Conservation (phyloP, 306 rosid species). For the Vigna unguiculata region DNA sequence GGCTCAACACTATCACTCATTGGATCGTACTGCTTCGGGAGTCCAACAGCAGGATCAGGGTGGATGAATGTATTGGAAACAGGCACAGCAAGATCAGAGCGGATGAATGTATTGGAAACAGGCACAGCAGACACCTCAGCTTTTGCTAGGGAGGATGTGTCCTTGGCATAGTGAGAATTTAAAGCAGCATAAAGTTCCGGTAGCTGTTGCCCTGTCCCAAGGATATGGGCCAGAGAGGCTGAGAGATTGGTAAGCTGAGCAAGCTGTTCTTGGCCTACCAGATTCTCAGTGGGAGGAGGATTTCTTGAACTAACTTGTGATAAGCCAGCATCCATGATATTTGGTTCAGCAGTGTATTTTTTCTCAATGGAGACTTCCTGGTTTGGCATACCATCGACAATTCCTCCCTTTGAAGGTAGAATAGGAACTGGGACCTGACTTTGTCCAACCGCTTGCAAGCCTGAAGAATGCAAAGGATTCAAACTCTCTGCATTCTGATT, state of each 20-base stretch:
- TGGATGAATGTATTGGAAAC: conserved; percentile 53
- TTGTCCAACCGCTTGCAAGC: conserved; percentile 52
- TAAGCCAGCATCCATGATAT: conserved; percentile 57
- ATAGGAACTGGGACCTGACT: conserved; percentile 56
- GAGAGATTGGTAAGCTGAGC: conserved; percentile 70
- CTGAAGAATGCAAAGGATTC: conserved; percentile 55
- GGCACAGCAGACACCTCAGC: conserved; percentile 57
- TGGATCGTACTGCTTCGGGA: conserved; percentile 64
- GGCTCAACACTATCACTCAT: conserved; percentile 56
- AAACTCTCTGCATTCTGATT: conserved; percentile 54
- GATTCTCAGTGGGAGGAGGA: conserved; percentile 56
- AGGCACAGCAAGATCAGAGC: conserved; percentile 54
- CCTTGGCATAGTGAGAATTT: conserved; percentile 59
- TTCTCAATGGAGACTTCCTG: conserved; percentile 56
- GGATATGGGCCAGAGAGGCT: conserved; percentile 83
- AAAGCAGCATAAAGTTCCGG: conserved; percentile 83
- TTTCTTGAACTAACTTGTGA: conserved; percentile 55
- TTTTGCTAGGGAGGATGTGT: conserved; percentile 52
- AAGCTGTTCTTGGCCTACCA: conserved; percentile 70
- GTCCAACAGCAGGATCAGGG: conserved; percentile 57
- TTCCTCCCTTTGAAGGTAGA: conserved; percentile 59
- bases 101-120: conserved; percentile 53
- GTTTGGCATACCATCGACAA: conserved; percentile 54
- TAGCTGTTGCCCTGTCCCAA: conserved; percentile 78
- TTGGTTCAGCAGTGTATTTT: conserved; percentile 50